Conservation (phyloP, 352 stramenopile genomes). For the Phytophthora hybrid region DNA sequence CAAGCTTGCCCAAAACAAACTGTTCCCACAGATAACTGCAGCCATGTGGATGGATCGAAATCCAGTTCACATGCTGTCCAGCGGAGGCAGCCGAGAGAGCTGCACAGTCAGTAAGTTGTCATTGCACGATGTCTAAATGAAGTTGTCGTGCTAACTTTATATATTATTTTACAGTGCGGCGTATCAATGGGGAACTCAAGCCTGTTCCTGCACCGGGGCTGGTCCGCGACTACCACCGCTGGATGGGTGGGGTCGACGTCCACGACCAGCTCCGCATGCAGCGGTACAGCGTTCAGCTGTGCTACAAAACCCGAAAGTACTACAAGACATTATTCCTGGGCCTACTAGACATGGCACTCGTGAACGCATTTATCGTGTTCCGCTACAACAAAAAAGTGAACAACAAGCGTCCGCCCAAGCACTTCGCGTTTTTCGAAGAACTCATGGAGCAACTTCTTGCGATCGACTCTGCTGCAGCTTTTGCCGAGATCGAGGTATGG, state of each 20-base stretch:
- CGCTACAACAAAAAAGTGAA: constrained; percentile 10
- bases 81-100: neutral
- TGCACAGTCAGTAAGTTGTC: constrained; percentile 21
- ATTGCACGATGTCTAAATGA: too few species aligned
- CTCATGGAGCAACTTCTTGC: neutral
- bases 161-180: neutral
- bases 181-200: neutral
- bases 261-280: constrained; percentile 1
- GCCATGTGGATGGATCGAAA: constrained; percentile 25
- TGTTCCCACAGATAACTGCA: constrained; percentile 2
- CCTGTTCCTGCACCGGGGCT: constrained; percentile 4
- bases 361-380: constrained; percentile 20
- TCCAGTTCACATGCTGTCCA: constrained; percentile 11
- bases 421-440: constrained; percentile 13
- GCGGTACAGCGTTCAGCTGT: neutral
- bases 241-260: constrained; percentile 8
- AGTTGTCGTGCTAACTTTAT: too few species aligned
- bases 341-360: constrained; percentile 9
- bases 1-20: constrained; percentile 14
- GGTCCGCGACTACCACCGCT: constrained; percentile 13
- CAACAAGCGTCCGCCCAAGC: constrained; percentile 10
- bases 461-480: neutral
- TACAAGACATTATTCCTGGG: constrained; percentile 18
- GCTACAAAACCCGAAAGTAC: constrained; percentile 17
- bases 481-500: neutral